A percentile compares a stretch with the other conserved stretches of the same genome.
phyloP scores from a whole-genome alignment of 805 yeast genomes.

The Candida loeiensis region DNA sequence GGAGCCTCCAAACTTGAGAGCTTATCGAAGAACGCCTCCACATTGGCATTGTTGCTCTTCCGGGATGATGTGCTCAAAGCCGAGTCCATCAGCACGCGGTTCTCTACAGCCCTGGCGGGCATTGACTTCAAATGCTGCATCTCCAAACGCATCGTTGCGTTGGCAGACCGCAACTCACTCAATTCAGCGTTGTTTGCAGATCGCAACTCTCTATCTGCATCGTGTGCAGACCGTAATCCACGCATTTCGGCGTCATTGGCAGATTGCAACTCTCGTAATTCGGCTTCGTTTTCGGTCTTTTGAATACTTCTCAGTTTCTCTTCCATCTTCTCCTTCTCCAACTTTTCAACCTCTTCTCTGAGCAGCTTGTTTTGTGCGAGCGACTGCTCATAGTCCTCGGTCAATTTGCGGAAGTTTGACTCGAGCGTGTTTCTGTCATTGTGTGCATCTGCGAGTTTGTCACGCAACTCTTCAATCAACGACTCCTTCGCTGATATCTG shows the following conservation, averaged over 20 bases:
- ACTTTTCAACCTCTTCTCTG: neutral
- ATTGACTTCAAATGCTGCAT: neutral
- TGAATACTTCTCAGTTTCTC: neutral
- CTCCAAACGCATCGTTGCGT: constrained; percentile 4
- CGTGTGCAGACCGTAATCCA: neutral
- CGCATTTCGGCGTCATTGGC: too few species aligned
- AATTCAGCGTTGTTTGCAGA: constrained; percentile 2
- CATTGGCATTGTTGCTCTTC: constrained; percentile 15
- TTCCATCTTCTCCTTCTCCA: neutral
- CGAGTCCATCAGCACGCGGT: constrained; percentile 6
- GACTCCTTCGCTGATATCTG: constrained; percentile 6
- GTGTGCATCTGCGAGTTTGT: constrained; percentile 10
- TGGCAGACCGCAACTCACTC: constrained; percentile 1
- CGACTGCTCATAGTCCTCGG: constrained; percentile 21
- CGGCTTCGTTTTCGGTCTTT: neutral
- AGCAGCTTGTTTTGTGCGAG: constrained; percentile 20
- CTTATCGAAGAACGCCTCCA: constrained; percentile 25
- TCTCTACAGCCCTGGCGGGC: neutral
- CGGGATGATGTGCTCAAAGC: constrained; percentile 3
- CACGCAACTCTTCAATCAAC: constrained; percentile 9
- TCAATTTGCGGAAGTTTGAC: constrained; percentile 18
- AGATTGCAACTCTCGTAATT: too few species aligned
- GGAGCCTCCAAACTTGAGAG: constrained; percentile 23
- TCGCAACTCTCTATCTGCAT: neutral
- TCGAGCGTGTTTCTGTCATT: constrained; percentile 10